A percentile compares a stretch with the other conserved stretches of the same genome.
phyloP scores from a whole-genome alignment of 306 rosid genomes.

The Quercus mongolica region DNA sequence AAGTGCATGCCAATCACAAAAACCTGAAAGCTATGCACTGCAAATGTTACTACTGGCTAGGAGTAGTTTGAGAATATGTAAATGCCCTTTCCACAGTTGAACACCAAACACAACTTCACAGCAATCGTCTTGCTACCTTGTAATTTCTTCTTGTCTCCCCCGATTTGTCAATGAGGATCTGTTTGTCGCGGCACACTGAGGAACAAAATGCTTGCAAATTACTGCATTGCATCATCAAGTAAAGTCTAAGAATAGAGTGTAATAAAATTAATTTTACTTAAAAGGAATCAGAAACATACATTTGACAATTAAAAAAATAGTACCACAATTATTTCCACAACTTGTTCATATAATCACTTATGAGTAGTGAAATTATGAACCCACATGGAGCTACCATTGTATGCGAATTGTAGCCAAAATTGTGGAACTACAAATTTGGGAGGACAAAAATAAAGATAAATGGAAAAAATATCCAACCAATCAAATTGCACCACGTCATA shows the following conservation, averaged over 20 bases:
- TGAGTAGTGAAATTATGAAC: too few species aligned
- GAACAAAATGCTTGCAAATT: conserved; percentile 25
- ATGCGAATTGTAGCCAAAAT: too few species aligned
- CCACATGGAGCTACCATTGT: too few species aligned
- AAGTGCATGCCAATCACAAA: conserved; percentile 18
- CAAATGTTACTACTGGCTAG: neutral
- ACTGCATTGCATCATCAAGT: conserved; percentile 15
- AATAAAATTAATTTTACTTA: neutral
- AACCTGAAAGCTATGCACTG: conserved; percentile 10
- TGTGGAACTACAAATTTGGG: too few species aligned
- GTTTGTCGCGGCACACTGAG: conserved; percentile 14
- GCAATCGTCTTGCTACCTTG: neutral
- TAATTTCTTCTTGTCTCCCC: neutral
- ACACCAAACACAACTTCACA: neutral
- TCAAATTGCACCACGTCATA: neutral
- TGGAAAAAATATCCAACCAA: neutral
- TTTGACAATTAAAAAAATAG: too few species aligned
- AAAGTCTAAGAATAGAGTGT: neutral
- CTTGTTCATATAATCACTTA: neutral
- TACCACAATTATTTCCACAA: neutral
- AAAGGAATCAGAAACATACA: neutral
- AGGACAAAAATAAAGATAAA: too few species aligned
- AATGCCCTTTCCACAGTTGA: neutral
- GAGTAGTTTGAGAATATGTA: neutral
- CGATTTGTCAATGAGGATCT: neutral